A percentile compares a stretch with the other conserved stretches of the same genome.
Evolutionary conservation across 768 basidiomycete species (phyloP).

Genomic region (Phaffia tasmanica): DNA sequence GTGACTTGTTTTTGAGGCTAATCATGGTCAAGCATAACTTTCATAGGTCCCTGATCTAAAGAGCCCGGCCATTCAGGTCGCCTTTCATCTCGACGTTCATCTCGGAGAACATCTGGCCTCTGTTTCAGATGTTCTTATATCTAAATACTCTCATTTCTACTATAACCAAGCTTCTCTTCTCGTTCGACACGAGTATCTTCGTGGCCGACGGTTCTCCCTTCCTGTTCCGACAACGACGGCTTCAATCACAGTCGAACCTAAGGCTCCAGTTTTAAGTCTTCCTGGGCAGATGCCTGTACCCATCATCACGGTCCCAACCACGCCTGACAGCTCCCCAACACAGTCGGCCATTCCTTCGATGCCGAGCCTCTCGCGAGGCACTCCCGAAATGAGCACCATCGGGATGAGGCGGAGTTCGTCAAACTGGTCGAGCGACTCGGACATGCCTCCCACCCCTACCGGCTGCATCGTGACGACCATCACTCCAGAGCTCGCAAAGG

Average conservation of each 20-base stretch:
- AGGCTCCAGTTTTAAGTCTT: not conserved
- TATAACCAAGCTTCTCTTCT: conserved; percentile 92
- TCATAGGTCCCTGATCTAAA: conserved; percentile 56
- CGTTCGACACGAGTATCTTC: conserved; percentile 85
- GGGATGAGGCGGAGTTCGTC: conserved; percentile 15
- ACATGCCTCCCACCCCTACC: conserved; percentile 24
- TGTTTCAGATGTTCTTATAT: conserved; percentile 87
- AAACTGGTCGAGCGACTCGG: conserved; percentile 21
- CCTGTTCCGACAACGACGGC: conserved; percentile 19
- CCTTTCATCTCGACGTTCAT: conserved; percentile 72
- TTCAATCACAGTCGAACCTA: not conserved
- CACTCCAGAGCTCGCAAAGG: no score
- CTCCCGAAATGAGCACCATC: not conserved
- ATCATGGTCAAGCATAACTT: conserved; percentile 1
- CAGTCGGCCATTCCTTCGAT: not conserved
- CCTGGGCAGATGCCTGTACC: not conserved
- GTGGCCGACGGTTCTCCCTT: conserved; percentile 43
- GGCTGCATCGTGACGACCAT: not conserved
- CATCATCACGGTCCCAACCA: not conserved
- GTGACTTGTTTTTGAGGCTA: conserved; percentile 25
- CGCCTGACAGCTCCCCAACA: not conserved
- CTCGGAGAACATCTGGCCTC: conserved; percentile 80
- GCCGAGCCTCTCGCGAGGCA: not conserved
- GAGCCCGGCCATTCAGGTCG: conserved; percentile 68
- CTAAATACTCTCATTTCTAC: conserved; percentile 95